Percentiles rank a stretch among this genome's conserved stretches.
Evolutionary conservation across 2,329 filamentous ascomycete genomes (phyloP).

Genomic region (Fonsecaea nubica): DNA sequence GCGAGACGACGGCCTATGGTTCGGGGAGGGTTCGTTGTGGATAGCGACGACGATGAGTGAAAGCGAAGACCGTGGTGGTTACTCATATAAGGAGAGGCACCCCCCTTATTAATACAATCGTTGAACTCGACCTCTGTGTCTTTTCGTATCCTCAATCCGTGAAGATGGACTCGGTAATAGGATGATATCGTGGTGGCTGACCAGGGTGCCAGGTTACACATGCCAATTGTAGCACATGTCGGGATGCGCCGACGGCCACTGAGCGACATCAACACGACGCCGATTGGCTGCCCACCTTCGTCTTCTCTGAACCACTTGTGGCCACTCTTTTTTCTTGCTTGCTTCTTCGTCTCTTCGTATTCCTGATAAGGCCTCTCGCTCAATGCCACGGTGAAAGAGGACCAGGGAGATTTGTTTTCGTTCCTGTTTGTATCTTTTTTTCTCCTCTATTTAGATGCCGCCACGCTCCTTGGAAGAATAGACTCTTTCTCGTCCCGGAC

Average conservation of each 20-base stretch:
- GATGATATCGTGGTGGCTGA: no score
- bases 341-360: constrained; percentile 8
- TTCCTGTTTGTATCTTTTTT: neutral
- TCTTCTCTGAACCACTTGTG: constrained; percentile 2
- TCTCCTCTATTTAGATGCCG: neutral
- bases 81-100: neutral
- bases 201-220: neutral
- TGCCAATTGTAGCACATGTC: constrained; percentile 1
- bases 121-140: neutral
- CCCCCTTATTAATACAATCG: neutral
- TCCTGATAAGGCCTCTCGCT: constrained; percentile 28
- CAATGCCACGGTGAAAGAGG: neutral
- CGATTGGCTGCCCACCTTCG: constrained; percentile 26
- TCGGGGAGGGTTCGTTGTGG: constrained; percentile 38
- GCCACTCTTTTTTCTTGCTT: constrained; percentile 21
- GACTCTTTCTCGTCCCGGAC: neutral
- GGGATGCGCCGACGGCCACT: constrained; percentile 27
- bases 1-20: constrained; percentile 23
- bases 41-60: constrained; percentile 40
- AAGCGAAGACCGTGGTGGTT: neutral
- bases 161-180: no score
- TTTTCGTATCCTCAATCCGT: no score
- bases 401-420: neutral
- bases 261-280: neutral
- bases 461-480: neutral